These are phyloP conservation scores for Claviceps monticola DNA, from an alignment of 2,329 filamentous ascomycete genomes.

Conservation along the genomic window DNA sequence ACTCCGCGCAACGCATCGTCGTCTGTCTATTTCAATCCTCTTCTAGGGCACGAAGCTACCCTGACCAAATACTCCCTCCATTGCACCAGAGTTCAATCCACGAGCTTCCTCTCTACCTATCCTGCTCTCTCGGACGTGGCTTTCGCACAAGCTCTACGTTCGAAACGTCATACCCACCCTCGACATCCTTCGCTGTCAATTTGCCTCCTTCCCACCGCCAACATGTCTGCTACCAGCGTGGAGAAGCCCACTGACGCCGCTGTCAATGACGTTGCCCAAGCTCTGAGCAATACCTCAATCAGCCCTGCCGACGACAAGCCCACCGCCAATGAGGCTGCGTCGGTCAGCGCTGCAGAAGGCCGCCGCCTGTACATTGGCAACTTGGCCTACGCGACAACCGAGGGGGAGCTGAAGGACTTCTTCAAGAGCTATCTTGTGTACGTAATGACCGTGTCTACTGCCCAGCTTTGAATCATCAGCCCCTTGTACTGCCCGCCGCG, in stretches of 20 bases:
- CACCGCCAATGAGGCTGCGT: slow-evolving; percentile 74
- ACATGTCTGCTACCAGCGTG: slow-evolving; percentile 63
- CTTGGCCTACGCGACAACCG: slow-evolving; percentile 99
- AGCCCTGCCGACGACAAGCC: slow-evolving; percentile 38
- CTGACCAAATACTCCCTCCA: slow-evolving; percentile 43
- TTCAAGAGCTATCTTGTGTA: slow-evolving; percentile 99
- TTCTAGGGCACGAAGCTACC: slow-evolving; percentile 88
- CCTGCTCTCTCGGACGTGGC: slow-evolving; percentile 30
- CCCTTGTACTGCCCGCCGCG: not conserved
- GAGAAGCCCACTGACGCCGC: slow-evolving; percentile 52
- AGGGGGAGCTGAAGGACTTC: slow-evolving; percentile 99
- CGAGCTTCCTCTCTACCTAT: slow-evolving; percentile 17
- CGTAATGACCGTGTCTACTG: slow-evolving; percentile 32
- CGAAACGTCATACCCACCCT: slow-evolving; percentile 23
- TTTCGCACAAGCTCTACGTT: slow-evolving; percentile 21
- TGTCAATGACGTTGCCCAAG: slow-evolving; percentile 65
- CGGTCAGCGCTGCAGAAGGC: slow-evolving; percentile 95
- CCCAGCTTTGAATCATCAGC: not conserved
- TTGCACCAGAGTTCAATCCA: slow-evolving; percentile 58
- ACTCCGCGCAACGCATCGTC: slow-evolving; percentile 34
- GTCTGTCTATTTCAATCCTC: slow-evolving; percentile 29
- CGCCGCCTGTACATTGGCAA: slow-evolving; percentile 99
- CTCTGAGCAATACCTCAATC: slow-evolving; percentile 62
- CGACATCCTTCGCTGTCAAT: slow-evolving; percentile 31
- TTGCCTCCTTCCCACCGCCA: slow-evolving; percentile 35